A percentile compares a stretch with the other conserved stretches of the same genome.
Conservation (phyloP, 139 green algal species). For the Micractinium sp. region DNA sequence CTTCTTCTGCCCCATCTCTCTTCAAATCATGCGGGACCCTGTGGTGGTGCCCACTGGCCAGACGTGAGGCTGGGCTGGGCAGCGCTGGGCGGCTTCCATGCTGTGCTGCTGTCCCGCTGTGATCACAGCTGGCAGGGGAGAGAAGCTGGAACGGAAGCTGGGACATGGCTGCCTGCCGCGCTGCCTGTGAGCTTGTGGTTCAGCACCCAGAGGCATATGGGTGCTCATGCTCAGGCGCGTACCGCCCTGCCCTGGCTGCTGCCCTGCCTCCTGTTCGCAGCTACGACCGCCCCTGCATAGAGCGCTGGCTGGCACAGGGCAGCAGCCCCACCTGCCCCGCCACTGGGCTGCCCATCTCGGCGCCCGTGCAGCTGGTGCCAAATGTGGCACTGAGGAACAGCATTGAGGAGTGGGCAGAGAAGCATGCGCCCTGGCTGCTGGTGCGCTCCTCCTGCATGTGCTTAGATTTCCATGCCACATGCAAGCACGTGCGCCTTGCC, state of each 20-base stretch:
- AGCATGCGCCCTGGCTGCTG: slow-evolving; percentile 63
- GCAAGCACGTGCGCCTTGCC: too few species aligned
- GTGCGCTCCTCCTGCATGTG: too few species aligned
- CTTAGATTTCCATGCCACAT: too few species aligned
- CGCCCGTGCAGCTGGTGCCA: slow-evolving; percentile 52
- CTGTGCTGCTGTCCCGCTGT: background rate
- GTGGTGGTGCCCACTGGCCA: slow-evolving; percentile 52
- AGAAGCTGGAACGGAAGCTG: too few species aligned
- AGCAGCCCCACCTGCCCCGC: slow-evolving; percentile 52
- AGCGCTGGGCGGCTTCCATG: background rate
- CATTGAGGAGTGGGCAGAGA: slow-evolving; percentile 64
- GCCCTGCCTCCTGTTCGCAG: slow-evolving; percentile 7
- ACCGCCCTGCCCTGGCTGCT: background rate
- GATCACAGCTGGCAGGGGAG: too few species aligned
- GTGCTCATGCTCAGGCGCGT: background rate
- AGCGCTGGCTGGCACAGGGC: slow-evolving; percentile 57
- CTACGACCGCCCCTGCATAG: slow-evolving; percentile 59
- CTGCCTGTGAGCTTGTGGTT: too few species aligned
- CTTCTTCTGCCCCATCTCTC: slow-evolving; percentile 71
- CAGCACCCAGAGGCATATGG: too few species aligned
- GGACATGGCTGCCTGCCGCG: too few species aligned
- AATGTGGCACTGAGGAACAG: slow-evolving; percentile 59
- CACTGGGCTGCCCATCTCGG: slow-evolving; percentile 53
- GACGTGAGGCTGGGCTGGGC: background rate
- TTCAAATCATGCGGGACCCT: slow-evolving; percentile 67